Conservation (phyloP, 345 rosid genomes). For the Citropsis articulata region DNA sequence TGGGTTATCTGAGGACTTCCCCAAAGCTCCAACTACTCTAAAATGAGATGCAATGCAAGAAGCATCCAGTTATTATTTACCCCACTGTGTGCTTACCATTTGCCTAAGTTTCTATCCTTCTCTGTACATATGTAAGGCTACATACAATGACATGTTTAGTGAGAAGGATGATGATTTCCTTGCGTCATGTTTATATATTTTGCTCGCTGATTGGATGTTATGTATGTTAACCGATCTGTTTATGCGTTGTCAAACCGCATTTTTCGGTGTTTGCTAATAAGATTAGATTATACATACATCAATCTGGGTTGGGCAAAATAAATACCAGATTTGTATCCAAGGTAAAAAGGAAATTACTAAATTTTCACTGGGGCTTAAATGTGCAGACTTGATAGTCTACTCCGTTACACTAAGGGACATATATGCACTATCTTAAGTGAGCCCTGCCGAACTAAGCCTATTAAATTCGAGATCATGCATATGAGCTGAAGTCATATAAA, state of each 20-base stretch:
- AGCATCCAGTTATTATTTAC: neutral
- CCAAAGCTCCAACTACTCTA: conserved; percentile 7
- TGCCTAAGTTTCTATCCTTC: conserved; percentile 2
- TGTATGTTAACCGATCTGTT: neutral
- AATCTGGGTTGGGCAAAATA: neutral
- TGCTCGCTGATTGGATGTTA: neutral
- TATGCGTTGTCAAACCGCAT: neutral
- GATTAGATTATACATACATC: neutral
- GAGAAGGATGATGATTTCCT: neutral
- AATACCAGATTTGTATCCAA: neutral
- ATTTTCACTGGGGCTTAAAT: neutral
- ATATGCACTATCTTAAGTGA: neutral
- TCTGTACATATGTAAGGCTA: conserved; percentile 6
- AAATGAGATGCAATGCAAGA: neutral
- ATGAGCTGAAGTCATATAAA: neutral
- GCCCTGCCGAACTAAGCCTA: neutral
- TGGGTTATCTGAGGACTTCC: neutral
- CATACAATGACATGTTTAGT: neutral
- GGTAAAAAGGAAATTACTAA: neutral
- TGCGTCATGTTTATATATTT: neutral
- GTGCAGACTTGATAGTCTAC: neutral
- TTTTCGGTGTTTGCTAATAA: neutral
- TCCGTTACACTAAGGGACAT: neutral
- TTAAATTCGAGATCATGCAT: neutral
- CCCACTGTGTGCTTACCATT: neutral